Base-by-base conservation (phyloP, 2,329 filamentous ascomycete species). In the Sclerotinia trifoliorum region DNA sequence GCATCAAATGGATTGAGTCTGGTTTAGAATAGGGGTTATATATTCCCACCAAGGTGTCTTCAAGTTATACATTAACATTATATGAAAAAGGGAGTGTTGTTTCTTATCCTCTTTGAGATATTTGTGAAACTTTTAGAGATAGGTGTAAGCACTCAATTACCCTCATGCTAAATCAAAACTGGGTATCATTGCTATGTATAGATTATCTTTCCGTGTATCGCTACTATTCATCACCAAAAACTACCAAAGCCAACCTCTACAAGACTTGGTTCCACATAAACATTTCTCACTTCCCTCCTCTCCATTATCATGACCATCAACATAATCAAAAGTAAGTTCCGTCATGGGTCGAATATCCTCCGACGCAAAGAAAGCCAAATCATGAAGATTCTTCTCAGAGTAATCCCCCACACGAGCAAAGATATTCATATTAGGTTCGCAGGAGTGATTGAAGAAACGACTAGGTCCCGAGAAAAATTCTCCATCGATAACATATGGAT, bases 381-480 rank as follows among this genome's bases (percentile, higher is more conserved):
- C 90, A 76, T 94, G 93, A 8, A 94, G 83, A 58, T 87, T 84
- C 69, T 88, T 87, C 74, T 94, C 90, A 0, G 90, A 86, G 70
- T 91, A 89, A 74, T 94, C 91, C 63, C 90, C 91, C 1, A 91
- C 90, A 0, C 92, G 87, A 0, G 90, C 91, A 78, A 94, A 94
- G 70, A 93, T 92, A 19, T 90, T 83, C 75, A 93, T 84, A 74
- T 94, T 94, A 0, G 92, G 91, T 5, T 91, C 86, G 77, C 92
- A 94, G 2, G 86, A 90, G 77, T 95, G 92, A 74, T 95, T 95
- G 77, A 94, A 90, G 78, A 94, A 95, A 3, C 91, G 85, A 0
- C 90, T 92, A 0, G 91, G 90, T 0, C 91, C 91, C 0, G 91
- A 91, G 81, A 89, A 87, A 77, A 90, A 90, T 77, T 94, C 89